Percentiles rank a stretch among this genome's conserved stretches.
phyloP scores from a whole-genome alignment of 306 rosid genomes.

The Neltuma alba region DNA sequence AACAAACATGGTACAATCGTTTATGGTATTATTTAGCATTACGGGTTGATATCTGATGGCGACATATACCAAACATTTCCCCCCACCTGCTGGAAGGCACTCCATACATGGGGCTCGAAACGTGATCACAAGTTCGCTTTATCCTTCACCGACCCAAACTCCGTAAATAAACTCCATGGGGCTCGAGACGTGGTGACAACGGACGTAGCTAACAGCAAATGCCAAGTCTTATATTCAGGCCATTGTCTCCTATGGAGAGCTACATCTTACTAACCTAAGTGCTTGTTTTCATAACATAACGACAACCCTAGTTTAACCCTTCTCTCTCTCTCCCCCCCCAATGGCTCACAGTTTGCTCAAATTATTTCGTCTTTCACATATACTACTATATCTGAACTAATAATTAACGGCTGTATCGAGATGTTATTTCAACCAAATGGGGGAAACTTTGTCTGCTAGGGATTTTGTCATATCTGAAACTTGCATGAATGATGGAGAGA shows the following conservation, averaged over 20 bases:
- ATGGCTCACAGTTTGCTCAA: background rate
- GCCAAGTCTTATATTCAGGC: background rate
- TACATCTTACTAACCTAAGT: background rate
- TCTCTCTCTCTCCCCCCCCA: background rate
- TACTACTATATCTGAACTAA: background rate
- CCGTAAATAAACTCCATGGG: constrained; percentile 2
- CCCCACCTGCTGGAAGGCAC: background rate
- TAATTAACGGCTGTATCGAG: background rate
- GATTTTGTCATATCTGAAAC: constrained; percentile 24
- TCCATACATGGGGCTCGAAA: constrained; percentile 25
- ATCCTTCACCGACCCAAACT: constrained; percentile 7
- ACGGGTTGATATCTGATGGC: background rate
- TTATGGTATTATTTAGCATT: constrained; percentile 1
- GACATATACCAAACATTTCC: constrained; percentile 28
- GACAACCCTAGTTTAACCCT: background rate
- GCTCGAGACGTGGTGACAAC: constrained; percentile 15
- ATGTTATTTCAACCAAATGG: background rate
- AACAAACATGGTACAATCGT: background rate
- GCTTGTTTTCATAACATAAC: background rate
- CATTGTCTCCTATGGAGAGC: constrained; percentile 7
- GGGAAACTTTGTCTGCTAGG: constrained; percentile 31
- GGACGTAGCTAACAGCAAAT: background rate
- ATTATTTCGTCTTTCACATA: background rate
- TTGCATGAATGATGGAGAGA: background rate
- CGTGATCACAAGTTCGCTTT: background rate